phyloP scores from a whole-genome alignment of 495 filamentous ascomycete genomes.

The Symbiotaphrina buchneri region DNA sequence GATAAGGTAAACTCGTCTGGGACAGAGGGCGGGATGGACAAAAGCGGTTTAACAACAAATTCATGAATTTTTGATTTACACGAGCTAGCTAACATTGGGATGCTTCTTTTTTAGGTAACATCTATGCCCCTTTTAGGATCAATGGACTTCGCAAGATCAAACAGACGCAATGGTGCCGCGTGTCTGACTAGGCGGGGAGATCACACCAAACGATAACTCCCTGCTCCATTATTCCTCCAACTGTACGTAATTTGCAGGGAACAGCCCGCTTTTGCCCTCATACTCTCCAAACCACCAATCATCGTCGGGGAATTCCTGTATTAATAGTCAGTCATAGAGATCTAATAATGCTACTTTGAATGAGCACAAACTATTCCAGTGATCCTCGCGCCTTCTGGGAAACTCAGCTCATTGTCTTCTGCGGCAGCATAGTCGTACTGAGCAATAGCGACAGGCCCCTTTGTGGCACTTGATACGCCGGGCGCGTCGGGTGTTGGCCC shows the following conservation, averaged over 20 bases:
- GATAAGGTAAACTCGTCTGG: too few species aligned
- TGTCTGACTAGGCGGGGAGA: too few species aligned
- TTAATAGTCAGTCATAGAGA: slow-evolving; percentile 6
- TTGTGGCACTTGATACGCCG: slow-evolving; percentile 4
- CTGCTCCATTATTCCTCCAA: slow-evolving; percentile 4
- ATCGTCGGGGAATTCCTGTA: slow-evolving; percentile 88
- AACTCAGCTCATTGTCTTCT: slow-evolving; percentile 91
- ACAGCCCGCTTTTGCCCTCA: slow-evolving; percentile 59
- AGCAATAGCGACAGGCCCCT: slow-evolving; percentile 50
- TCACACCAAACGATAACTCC: too few species aligned
- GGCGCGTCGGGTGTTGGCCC: slow-evolving; percentile 11
- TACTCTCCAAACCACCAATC: slow-evolving; percentile 96
- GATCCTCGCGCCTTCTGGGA: slow-evolving; percentile 73
- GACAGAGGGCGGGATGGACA: too few species aligned
- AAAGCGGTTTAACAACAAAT: too few species aligned
- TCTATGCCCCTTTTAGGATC: too few species aligned
- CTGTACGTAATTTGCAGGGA: slow-evolving; percentile 15
- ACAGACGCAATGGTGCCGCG: too few species aligned
- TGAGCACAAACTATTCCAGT: slow-evolving; percentile 28
- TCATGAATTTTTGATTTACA: too few species aligned
- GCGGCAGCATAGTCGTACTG: slow-evolving; percentile 94
- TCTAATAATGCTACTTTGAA: slow-evolving; percentile 1
- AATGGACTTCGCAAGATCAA: too few species aligned
- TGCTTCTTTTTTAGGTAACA: too few species aligned
- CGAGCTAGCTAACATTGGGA: too few species aligned